Conservation (phyloP, 441 rosid genomes). For the Aleurites moluccanus region DNA sequence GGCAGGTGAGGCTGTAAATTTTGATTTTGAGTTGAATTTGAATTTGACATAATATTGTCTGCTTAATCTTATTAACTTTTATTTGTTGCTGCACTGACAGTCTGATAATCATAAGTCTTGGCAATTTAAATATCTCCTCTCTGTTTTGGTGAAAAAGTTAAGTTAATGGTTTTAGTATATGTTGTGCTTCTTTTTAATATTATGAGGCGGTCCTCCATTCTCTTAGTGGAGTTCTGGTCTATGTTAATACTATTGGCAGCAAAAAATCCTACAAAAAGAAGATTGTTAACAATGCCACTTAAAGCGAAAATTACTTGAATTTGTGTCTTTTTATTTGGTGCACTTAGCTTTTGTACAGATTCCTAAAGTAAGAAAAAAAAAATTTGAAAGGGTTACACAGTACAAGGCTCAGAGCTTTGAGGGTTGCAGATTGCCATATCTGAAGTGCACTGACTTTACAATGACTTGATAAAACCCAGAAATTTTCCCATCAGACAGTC, state of each 20-base stretch:
- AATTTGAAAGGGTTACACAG: slow-evolving; percentile 56
- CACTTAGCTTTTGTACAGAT: slow-evolving; percentile 74
- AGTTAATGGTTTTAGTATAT: background rate
- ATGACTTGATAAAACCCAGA: slow-evolving; percentile 65
- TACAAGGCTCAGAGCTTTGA: slow-evolving; percentile 63
- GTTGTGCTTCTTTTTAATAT: background rate
- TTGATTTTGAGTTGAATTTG: too few species aligned
- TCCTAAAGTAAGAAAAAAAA: slow-evolving; percentile 72
- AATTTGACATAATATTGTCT: too few species aligned
- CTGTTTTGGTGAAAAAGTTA: too few species aligned
- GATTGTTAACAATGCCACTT: background rate
- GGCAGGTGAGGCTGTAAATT: too few species aligned
- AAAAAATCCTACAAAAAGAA: background rate
- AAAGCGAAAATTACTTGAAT: slow-evolving; percentile 3
- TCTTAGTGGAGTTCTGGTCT: slow-evolving; percentile 3
- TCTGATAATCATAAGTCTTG: too few species aligned
- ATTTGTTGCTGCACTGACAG: too few species aligned
- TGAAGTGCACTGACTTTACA: slow-evolving; percentile 67
- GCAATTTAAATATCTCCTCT: too few species aligned
- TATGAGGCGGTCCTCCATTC: background rate
- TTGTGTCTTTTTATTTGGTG: slow-evolving; percentile 16
- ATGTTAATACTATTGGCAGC: background rate
- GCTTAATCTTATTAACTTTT: too few species aligned
- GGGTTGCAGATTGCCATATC: slow-evolving; percentile 70
- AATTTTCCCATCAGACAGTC: slow-evolving; percentile 54